Percentiles rank a stretch among this genome's conserved stretches.
Conservation (phyloP, 2,329 filamentous ascomycete genomes). For the Trichophyton rubrum region DNA sequence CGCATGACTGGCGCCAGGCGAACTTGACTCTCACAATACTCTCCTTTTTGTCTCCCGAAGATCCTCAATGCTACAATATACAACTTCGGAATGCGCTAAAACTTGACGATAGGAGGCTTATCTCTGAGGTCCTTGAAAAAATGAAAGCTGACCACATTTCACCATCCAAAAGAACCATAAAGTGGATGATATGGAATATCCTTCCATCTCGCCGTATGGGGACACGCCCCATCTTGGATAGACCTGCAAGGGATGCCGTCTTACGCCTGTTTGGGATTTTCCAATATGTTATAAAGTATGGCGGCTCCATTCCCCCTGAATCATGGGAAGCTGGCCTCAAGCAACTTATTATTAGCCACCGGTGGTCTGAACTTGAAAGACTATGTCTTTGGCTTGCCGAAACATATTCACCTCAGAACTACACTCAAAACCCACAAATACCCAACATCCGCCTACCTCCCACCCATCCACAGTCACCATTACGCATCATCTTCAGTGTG, state of each 20-base stretch:
- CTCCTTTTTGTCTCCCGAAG: conserved; percentile 25
- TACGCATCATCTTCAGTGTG: conserved; percentile 32
- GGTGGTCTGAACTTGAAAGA: conserved; percentile 40
- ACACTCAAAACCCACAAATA: neutral
- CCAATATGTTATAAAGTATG: conserved; percentile 36
- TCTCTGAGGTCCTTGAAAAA: conserved; percentile 31
- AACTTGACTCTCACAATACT: conserved; percentile 46
- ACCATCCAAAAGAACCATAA: conserved; percentile 35
- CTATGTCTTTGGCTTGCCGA: conserved; percentile 41
- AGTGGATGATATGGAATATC: conserved; percentile 29
- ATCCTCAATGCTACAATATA: conserved; percentile 24
- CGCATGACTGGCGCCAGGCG: conserved; percentile 40
- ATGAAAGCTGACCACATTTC: conserved; percentile 37
- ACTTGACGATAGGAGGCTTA: conserved; percentile 21
- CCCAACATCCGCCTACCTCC: conserved; percentile 2
- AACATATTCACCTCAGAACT: conserved; percentile 22
- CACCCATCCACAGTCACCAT: conserved; percentile 14
- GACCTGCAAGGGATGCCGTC: conserved; percentile 26
- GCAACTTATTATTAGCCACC: conserved; percentile 45
- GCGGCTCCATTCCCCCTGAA: conserved; percentile 29
- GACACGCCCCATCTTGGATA: conserved; percentile 17
- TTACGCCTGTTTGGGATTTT: conserved; percentile 37
- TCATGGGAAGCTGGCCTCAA: conserved; percentile 48
- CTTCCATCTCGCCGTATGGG: conserved; percentile 22
- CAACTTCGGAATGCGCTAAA: conserved; percentile 30